Percentiles rank a stretch among this genome's conserved stretches.
phyloP scores from a whole-genome alignment of 1,284 basidiomycete genomes.

The Fistulina hepatica region DNA sequence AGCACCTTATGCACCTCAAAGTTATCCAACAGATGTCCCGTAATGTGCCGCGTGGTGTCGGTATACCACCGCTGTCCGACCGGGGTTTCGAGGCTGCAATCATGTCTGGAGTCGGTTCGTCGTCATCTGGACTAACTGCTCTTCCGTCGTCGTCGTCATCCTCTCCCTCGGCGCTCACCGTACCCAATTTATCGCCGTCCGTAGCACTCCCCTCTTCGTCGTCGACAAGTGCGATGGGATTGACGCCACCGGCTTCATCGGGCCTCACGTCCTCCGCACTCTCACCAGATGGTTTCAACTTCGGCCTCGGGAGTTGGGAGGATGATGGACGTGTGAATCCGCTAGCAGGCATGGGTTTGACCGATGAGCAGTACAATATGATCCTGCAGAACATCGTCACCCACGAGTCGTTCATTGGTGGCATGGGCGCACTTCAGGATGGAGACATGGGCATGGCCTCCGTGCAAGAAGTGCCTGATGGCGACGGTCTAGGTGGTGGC shows the following conservation, averaged over 20 bases:
- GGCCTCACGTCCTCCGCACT: conserved; percentile 9
- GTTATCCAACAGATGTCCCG: conserved; percentile 74
- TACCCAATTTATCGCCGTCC: no score
- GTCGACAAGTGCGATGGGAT: no score
- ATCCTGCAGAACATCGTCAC: conserved; percentile 57
- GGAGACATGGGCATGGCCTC: no score
- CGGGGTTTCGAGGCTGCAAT: conserved; percentile 47
- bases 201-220: no score
- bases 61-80: conserved; percentile 61
- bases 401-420: conserved; percentile 40
- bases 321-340: conserved; percentile 56
- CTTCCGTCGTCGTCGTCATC: no score
- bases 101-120: conserved; percentile 22
- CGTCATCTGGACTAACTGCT: conserved; percentile 11
- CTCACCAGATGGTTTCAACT: conserved; percentile 13
- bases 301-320: conserved; percentile 16
- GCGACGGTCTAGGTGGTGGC: no score
- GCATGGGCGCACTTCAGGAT: no score
- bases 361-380: conserved; percentile 63
- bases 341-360: conserved; percentile 62
- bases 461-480: no score
- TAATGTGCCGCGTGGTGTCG: conserved; percentile 68
- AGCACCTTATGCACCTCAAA: conserved; percentile 90
- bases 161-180: no score
- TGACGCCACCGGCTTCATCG: conserved; percentile 9